Base-by-base conservation (phyloP, 2,329 filamentous ascomycete species). In the Grosmannia serpens region DNA sequence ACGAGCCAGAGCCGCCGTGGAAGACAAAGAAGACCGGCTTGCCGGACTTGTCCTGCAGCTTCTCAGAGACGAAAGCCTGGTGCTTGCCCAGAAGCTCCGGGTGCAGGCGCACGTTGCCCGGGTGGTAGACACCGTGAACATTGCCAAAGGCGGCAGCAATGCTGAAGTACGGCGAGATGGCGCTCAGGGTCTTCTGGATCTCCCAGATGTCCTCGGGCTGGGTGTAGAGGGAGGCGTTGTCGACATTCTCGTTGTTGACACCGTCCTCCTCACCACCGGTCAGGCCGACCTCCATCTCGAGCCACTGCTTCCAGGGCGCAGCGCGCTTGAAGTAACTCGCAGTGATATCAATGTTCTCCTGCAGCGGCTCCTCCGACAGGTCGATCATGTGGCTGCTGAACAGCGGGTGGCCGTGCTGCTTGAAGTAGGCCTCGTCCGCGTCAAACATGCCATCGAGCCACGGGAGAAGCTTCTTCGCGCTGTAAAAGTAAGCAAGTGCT, bases 1-100 rank as follows among this genome's bases (percentile, higher is more conserved):
- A 81, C 65, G 89, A 95, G 66, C 94, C 94, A 64, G 89, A 95
- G 69, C 94, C 94, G 70, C 94, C 94, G 83, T 99, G 94, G 88
- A 99, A 99, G 74, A 99, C 94, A 70, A 99, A 90, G 85, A 91
- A 97, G 71, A 97, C 89, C 66, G 94, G 94, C 87, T 96, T 96
- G 71, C 88, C 82, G 65, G 88, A 83, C 67, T 81, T 77, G 68
- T 82, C 77, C 65, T 76, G 74, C 64, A 86, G 84, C 80, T 95
- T 83, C 75, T 92, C 84, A 76, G 89, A 84, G 74, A 96, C 89
- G 75, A 88, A 90, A 64, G 81, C 81, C 81, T 99, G 94, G 85
- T 99, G 94, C 87, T 97, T 96, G 75, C 84, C 83, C 68, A 99
- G 88, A 56, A 99, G 86, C 78, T 95, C 89, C 60, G 94, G 94